Base-by-base conservation (phyloP, 148 eudicot species). In the Arctostaphylos glauca region DNA sequence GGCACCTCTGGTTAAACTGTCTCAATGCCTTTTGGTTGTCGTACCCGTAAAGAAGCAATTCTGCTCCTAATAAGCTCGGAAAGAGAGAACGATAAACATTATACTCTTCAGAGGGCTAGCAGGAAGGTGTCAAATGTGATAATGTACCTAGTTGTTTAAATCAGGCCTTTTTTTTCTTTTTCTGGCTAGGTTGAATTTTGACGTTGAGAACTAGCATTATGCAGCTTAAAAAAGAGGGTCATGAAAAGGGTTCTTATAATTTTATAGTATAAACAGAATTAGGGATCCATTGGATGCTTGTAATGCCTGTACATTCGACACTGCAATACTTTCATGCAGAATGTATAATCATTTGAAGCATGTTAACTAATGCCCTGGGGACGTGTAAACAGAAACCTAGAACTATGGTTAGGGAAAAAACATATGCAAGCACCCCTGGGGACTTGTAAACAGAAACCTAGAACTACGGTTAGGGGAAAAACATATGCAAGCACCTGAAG, bases 401-500 rank as follows among this genome's bases (percentile, higher is more conserved):
- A 25, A 25, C 25, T 25, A 66, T 5, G 6, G 16, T 66, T 25
- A 12, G 44, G 19, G 43, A 73, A 83, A 15, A 43, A 6, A 5
- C 2, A 54, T 13, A n/a, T 15, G 47, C 9, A 47, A 38, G 72
- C 84, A 96, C 99, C 99, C n/a, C n/a, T n/a, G n/a, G n/a, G n/a
- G n/a, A 66, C 43, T 25, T 10, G 38, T 66, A 66, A 66, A 9
- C 71, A 66, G 41, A 66, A 66, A 12, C 44, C 7, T 0, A 25
- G 43, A 25, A 31, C 31, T 31, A 66, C 15, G 7, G 16, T 66
- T 31, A 13, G 44, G 19, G 43, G 64, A 83, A 15, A 43, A 6
- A 5, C 2, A 54, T 14, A n/a, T 15, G 47, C 9, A 47, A 38
- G 72, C 84, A 96, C 99, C 99, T 96, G 99, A 71, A 96, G 91